Evolutionary conservation across 305 asterid genomes (phyloP).

Genomic region (Solanum hybrid): DNA sequence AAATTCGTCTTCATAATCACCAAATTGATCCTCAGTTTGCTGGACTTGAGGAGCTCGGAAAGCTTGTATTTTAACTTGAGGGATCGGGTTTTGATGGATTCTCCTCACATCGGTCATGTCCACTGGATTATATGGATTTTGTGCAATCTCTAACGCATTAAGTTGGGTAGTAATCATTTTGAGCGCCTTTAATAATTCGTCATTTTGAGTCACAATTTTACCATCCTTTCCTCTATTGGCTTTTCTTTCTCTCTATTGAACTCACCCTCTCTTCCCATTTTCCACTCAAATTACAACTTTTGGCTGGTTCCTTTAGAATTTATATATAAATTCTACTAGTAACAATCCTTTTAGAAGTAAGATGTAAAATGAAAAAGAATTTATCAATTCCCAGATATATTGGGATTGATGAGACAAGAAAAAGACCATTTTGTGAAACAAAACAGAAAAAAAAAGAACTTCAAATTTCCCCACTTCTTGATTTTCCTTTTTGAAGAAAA

Average conservation of each 20-base stretch:
- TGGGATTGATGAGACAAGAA: not conserved
- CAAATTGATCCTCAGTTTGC: not conserved
- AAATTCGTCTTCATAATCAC: too few species aligned
- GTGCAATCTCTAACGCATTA: not conserved
- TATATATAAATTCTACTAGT: not conserved
- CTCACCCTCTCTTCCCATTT: not conserved
- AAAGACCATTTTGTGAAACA: too few species aligned
- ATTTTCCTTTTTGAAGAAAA: too few species aligned
- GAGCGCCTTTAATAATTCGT: not conserved
- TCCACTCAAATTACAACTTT: not conserved
- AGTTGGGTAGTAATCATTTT: too few species aligned
- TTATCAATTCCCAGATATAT: not conserved
- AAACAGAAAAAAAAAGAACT: too few species aligned
- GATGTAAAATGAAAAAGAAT: not conserved
- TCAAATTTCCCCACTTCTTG: too few species aligned
- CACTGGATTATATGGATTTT: not conserved
- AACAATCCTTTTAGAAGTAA: not conserved
- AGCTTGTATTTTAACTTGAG: not conserved
- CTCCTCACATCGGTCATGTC: not conserved
- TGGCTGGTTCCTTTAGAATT: not conserved
- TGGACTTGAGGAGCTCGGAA: not conserved
- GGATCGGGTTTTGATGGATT: not conserved
- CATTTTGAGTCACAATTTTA: not conserved
- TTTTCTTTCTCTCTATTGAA: not conserved
- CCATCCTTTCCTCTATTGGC: not conserved